Base-by-base conservation (phyloP, 2,329 filamentous ascomycete genomes). In the Cordyceps fumosorosea region DNA sequence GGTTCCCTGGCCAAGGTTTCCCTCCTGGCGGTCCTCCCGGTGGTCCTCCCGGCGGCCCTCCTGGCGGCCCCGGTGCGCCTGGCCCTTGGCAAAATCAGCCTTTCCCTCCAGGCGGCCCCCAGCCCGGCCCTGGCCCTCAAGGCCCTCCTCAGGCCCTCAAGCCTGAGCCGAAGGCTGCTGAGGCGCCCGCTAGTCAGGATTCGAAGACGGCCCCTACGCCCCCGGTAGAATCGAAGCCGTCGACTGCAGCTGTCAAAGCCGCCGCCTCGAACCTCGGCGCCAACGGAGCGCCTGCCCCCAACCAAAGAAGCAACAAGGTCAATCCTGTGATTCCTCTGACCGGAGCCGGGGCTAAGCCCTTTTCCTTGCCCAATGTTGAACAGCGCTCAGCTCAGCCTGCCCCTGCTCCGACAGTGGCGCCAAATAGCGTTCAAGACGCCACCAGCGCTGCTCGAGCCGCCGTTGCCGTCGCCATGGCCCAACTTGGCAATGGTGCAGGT, bases 1-100 rank as follows among this genome's bases (percentile, higher is more conserved):
- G 91, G 89, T 93, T 87, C 71, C 89, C 89, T 66, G 88, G 88
- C 7, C 89, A 90, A 74, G 88, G 87, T 29, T 95, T 91, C 67
- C 88, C 87, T 40, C 86, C 84, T 65, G 80, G 68, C 20, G 69
- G 67, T 47, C 29, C 29, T 42, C 37, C 37, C 3, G 37, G 37
- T 42, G 37, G 37, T 16, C 37, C 37, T 42, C 86, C 84, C 64
- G 80, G 68, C n/a, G 69, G 67, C 42, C 29, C 29, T 16, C 37
- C 37, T 16, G 37, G 37, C 16, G 37, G 37, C 5, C 37, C 18
- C 44, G 62, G 57, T 34, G 52, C 85, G 6, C 84, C 83, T 22
- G 85, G 84, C 55, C 78, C 77, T 26, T 81, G 77, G 78, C 77
- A 75, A 68, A 78, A 76, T 67, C 80, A 75, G 65, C 83, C 80